Evolutionary conservation across 1,139 yeast genomes (phyloP), one percentile per base, ranked within the genome.

Genomic region (Blastobotrys malaysiensis): DNA sequence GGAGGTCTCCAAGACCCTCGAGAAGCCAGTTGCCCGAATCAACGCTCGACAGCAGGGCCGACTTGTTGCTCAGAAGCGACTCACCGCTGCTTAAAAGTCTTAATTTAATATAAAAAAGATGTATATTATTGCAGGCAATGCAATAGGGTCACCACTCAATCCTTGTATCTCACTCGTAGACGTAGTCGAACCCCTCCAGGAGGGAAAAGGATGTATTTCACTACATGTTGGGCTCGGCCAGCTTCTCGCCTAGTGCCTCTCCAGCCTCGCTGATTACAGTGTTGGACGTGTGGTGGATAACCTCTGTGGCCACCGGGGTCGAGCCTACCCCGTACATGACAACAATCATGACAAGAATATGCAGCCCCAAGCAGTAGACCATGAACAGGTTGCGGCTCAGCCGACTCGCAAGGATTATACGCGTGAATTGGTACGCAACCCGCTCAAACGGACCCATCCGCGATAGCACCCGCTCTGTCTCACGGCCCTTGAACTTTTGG

Each of bases 1-100:
- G 79, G 83, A 81, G 73, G 91, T 93, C 76, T 91, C 86, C 74
- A 93, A 93, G 86, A 91, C 98, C 72, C 78, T 81, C 72, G 97
- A 91, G 71, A 57, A 59, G 74, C 81, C 86, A 79, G 83, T 82
- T 75, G 83, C 82, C 72, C 86, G 89, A 82, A 81, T 84, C 72
- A 81, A 84, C 78, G 76, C 91, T 69, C 88, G 96, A 86, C 96
- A 89, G 82, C 85, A 82, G 78, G 97, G 95, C 78, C 87, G 95
- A 82, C 80, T 86, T 73, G 84, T 90, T 74, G 75, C 88, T 75
- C 91, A 86, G 81, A 87, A 88, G 85, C 79, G 82, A 71, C 76
- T 80, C 67, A 69, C 84, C 70, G 63, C 63, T 55, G 63, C 63
- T 46, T 60, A 59, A 58, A 27, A 46, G 36, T 39, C 45, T 39